Evolutionary conservation across 768 basidiomycete species (phyloP).

Genomic region (Lepiota venenata): DNA sequence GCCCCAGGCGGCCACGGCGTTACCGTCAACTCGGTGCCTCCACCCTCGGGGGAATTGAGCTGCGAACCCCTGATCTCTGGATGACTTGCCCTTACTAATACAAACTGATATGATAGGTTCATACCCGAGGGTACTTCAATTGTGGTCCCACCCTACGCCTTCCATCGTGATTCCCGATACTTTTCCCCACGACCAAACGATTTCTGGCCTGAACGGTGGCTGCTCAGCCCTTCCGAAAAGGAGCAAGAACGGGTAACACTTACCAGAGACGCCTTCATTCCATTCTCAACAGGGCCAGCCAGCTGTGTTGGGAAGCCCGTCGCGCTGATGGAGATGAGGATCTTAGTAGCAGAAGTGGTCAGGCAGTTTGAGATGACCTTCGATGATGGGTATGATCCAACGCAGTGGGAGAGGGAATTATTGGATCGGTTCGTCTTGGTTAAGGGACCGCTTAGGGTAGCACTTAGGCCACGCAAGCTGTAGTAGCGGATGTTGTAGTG

Average conservation of each 20-base stretch:
- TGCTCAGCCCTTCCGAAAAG: conserved; percentile 9
- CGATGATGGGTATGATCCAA: conserved; percentile 11
- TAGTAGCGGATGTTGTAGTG: neutral
- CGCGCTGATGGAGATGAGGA: conserved; percentile 31
- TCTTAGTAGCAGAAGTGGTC: conserved; percentile 7
- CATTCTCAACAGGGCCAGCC: conserved; percentile 42
- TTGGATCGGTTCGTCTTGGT: conserved; percentile 13
- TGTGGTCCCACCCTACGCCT: conserved; percentile 29
- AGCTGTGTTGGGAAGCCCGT: conserved; percentile 47
- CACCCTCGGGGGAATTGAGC: neutral
- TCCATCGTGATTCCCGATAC: conserved; percentile 33
- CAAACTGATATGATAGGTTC: conserved; percentile 20
- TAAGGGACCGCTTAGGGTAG: conserved; percentile 3
- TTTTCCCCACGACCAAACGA: conserved; percentile 32
- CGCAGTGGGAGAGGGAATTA: conserved; percentile 11
- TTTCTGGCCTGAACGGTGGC: conserved; percentile 37
- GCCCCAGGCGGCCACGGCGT: neutral
- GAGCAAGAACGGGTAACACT: conserved; percentile 13
- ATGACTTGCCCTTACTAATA: neutral
- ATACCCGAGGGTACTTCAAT: conserved; percentile 37
- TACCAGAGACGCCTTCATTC: conserved; percentile 19
- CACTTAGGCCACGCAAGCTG: neutral
- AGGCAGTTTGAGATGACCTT: conserved; percentile 13
- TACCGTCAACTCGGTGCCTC: no score
- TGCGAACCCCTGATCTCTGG: neutral